Conservation (phyloP, 352 stramenopile species). For the Lagenidium sp. region DNA sequence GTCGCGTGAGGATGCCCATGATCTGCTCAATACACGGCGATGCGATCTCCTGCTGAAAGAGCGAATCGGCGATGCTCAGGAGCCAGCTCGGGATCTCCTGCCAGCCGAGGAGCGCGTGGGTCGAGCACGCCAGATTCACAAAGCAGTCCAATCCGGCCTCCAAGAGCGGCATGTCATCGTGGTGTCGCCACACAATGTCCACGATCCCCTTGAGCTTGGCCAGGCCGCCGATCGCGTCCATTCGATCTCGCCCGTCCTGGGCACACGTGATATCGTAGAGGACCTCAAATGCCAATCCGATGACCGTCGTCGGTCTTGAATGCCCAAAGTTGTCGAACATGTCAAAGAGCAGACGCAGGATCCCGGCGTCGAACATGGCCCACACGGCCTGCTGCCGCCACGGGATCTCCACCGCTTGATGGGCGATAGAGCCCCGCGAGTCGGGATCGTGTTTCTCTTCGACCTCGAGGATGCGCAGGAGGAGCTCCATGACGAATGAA, state of each 20-base stretch:
- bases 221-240: conserved; percentile 19
- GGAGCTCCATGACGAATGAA: no score
- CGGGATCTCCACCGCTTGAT: no score
- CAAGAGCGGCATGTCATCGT: conserved; percentile 12
- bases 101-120: conserved; percentile 18
- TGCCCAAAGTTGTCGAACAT: conserved; percentile 4
- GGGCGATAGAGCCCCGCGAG: no score
- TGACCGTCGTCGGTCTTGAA: conserved; percentile 3
- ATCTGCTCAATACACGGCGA: conserved; percentile 29
- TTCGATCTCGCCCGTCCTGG: conserved; percentile 15
- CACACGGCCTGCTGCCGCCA: neutral
- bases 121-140: conserved; percentile 33
- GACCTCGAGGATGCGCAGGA: no score
- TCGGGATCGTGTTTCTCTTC: no score
- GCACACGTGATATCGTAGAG: conserved; percentile 24
- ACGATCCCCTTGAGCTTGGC: conserved; percentile 22
- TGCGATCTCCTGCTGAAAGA: conserved; percentile 14
- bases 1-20: conserved; percentile 25
- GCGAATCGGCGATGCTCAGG: conserved; percentile 14
- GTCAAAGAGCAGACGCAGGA: conserved; percentile 8
- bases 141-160: conserved; percentile 35
- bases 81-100: conserved; percentile 21
- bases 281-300: conserved; percentile 19
- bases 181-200: conserved; percentile 13
- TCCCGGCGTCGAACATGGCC: conserved; percentile 1